phyloP scores from a whole-genome alignment of 108 stramenopile species.

The Cyclotella cryptica region DNA sequence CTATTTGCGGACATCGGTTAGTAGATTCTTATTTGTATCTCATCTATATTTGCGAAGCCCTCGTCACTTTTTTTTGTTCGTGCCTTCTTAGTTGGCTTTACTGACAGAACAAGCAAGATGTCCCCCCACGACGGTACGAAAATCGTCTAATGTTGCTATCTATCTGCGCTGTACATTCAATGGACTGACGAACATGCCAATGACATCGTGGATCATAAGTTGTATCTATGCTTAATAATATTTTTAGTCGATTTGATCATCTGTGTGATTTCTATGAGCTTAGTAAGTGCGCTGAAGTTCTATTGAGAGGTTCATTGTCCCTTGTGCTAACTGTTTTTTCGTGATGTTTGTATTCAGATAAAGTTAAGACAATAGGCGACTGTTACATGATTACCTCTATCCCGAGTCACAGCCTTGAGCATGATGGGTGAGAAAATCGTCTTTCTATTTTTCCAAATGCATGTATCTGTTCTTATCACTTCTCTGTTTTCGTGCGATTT shows the following conservation, averaged over 20 bases:
- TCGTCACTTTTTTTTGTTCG: no score
- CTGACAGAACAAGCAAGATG: slow-evolving; percentile 46
- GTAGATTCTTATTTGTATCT: not conserved
- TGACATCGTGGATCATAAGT: slow-evolving; percentile 21
- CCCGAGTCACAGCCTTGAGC: slow-evolving; percentile 42
- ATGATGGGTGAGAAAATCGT: slow-evolving; percentile 27
- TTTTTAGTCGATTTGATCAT: slow-evolving; percentile 59
- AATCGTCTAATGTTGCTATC: not conserved
- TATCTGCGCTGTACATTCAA: no score
- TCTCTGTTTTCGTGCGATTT: not conserved
- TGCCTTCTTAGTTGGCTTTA: slow-evolving; percentile 51
- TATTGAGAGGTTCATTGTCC: no score
- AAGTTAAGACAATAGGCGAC: slow-evolving; percentile 31
- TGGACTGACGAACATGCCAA: not conserved
- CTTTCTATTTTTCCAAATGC: no score
- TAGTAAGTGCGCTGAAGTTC: slow-evolving; percentile 34
- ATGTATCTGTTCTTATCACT: not conserved
- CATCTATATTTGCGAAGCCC: not conserved
- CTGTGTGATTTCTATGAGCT: slow-evolving; percentile 55
- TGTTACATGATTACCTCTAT: slow-evolving; percentile 68
- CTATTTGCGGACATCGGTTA: slow-evolving; percentile 64
- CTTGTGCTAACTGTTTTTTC: not conserved
- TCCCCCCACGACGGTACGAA: slow-evolving; percentile 41
- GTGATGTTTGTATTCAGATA: not conserved
- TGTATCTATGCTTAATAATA: slow-evolving; percentile 55